Base-by-base conservation (phyloP, 805 yeast species). In the Candida tallmaniae region DNA sequence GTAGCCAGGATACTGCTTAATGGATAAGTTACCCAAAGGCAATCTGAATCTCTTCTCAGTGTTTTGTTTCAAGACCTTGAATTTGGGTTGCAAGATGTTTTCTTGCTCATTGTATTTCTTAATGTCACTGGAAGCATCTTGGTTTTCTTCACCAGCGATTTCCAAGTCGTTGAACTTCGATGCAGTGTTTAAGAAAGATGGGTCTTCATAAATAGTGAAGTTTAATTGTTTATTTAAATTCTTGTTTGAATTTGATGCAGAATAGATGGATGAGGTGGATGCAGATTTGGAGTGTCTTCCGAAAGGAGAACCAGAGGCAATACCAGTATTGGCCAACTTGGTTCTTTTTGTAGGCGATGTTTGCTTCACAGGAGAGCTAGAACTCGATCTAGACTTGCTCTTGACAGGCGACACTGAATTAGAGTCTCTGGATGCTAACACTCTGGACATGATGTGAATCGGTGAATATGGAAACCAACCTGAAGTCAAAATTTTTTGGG, bases 51-150 rank as follows among this genome's bases (percentile, higher is more conserved):
- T n/a, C n/a, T n/a, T n/a, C n/a, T n/a, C n/a, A 14, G 30, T 30
- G 7, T 8, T 4, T 34, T 40, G 47, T 21, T 21, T 15, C 7
- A 40, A 22, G 6, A n/a, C 14, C 20, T 38, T 38, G 2, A 35
- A 19, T 26, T 36, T 41, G n/a, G 48, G 48, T 28, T 44, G 48
- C 26, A 44, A 33, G 18, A 40, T 43, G 42, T 66, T 66, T 40
- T 66, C 72, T 49, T 66, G 69, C 42, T 66, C 69, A 35, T 52
- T 51, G 40, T n/a, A 13, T 4, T 32, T 27, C 5, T 21, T 12
- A 15, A 9, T 22, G 7, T 24, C 11, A 14, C 7, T 6, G 6
- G 6, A 2, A n/a, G 29, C n/a, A 3, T 4, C 8, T 6, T 31
- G 34, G 17, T 43, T 43, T 24, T 43, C 47, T 28, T 43, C 23